phyloP scores from a whole-genome alignment of 2,329 filamentous ascomycete species.

The Penicillium sp. region DNA sequence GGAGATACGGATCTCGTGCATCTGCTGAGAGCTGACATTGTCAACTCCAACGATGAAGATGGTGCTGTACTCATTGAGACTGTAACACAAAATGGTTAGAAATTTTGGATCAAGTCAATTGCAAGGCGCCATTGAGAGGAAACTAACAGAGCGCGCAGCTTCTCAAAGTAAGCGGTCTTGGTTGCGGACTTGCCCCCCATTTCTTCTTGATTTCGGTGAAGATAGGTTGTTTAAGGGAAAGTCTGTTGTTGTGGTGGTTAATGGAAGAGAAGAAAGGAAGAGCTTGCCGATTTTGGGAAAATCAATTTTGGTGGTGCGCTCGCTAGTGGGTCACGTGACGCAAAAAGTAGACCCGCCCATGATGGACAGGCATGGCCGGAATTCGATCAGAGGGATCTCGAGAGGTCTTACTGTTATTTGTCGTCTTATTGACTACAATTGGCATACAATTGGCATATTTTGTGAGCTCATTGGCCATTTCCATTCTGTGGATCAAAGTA shows the following conservation, averaged over 20 bases:
- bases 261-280: slow-evolving; percentile 18
- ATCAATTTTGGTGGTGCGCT: slow-evolving; percentile 38
- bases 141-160: slow-evolving; percentile 51
- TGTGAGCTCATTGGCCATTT: neutral
- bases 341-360: slow-evolving; percentile 4
- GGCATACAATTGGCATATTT: neutral
- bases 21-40: slow-evolving; percentile 99
- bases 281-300: slow-evolving; percentile 23
- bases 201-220: slow-evolving; percentile 84
- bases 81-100: neutral
- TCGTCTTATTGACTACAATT: neutral
- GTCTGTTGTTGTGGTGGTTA: slow-evolving; percentile 26
- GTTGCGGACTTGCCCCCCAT: slow-evolving; percentile 96
- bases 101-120: neutral
- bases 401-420: neutral
- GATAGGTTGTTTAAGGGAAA: slow-evolving; percentile 98
- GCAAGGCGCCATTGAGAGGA: slow-evolving; percentile 67
- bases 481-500: neutral
- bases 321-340: slow-evolving; percentile 38
- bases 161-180: slow-evolving; percentile 99
- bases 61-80: slow-evolving; percentile 88
- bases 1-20: slow-evolving; percentile 97
- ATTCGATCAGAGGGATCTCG: neutral
- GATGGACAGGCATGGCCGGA: slow-evolving; percentile 3
- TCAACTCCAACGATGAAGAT: slow-evolving; percentile 97